Evolutionary conservation across 2,329 filamentous ascomycete genomes (phyloP).

Genomic region (Coccinonectria pachysandricola): DNA sequence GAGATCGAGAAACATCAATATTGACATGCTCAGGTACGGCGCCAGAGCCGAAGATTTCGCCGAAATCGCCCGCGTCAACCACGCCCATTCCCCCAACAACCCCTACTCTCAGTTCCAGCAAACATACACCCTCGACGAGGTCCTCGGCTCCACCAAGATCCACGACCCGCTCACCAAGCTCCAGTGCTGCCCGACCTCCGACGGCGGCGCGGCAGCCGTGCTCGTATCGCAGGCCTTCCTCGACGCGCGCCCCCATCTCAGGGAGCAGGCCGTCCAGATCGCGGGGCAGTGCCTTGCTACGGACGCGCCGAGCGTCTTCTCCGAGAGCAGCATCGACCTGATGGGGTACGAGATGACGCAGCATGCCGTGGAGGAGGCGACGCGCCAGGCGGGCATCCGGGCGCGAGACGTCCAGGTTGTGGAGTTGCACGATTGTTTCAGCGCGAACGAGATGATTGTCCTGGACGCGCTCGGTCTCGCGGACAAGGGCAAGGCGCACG

Average conservation of each 20-base stretch:
- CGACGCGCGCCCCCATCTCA: slow-evolving; percentile 71
- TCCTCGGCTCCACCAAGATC: slow-evolving; percentile 67
- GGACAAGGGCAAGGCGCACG: slow-evolving; percentile 75
- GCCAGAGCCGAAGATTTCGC: slow-evolving; percentile 80
- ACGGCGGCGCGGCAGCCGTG: slow-evolving; percentile 81
- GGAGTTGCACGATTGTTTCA: slow-evolving; percentile 96
- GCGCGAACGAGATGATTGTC: slow-evolving; percentile 83
- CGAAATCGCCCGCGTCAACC: slow-evolving; percentile 88
- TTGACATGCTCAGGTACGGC: slow-evolving; percentile 52
- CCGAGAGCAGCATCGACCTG: slow-evolving; percentile 70
- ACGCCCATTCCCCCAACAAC: slow-evolving; percentile 82
- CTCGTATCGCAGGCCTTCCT: slow-evolving; percentile 85
- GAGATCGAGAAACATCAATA: background rate
- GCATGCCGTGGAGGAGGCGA: slow-evolving; percentile 58
- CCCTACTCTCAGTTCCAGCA: slow-evolving; percentile 97
- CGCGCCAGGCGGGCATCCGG: slow-evolving; percentile 60
- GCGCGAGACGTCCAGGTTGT: slow-evolving; percentile 68
- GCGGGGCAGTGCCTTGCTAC: slow-evolving; percentile 84
- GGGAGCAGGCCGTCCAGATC: slow-evolving; percentile 73
- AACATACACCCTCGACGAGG: slow-evolving; percentile 78
- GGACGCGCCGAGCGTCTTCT: slow-evolving; percentile 72
- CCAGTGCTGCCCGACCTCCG: slow-evolving; percentile 96
- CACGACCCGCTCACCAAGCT: slow-evolving; percentile 86
- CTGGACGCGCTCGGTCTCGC: slow-evolving; percentile 78
- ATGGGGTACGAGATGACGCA: slow-evolving; percentile 82